phyloP scores from a whole-genome alignment of 2,329 filamentous ascomycete genomes.

The Cordyceps fumosorosea region DNA sequence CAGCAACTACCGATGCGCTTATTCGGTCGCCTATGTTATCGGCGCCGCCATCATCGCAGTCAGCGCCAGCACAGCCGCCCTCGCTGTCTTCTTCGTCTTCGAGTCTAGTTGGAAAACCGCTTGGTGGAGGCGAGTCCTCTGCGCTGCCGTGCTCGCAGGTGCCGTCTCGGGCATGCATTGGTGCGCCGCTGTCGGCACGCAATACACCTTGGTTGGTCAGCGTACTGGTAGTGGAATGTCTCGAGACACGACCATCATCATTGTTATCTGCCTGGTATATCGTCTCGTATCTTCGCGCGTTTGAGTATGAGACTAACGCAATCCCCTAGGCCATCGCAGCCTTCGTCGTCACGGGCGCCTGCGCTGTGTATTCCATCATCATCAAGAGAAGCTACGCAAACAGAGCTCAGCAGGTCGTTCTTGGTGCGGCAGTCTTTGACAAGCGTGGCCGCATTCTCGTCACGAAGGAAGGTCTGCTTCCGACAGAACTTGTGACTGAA shows the following conservation, averaged over 20 bases:
- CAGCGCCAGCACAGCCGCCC: slow-evolving; percentile 60
- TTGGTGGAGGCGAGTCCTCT: slow-evolving; percentile 67
- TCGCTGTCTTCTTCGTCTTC: slow-evolving; percentile 72
- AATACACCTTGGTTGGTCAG: slow-evolving; percentile 49
- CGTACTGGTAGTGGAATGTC: slow-evolving; percentile 36
- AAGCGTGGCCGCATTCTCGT: slow-evolving; percentile 60
- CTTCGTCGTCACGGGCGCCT: slow-evolving; percentile 51
- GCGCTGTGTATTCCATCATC: slow-evolving; percentile 47
- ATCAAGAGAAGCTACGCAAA: slow-evolving; percentile 47
- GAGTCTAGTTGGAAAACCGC: slow-evolving; percentile 69
- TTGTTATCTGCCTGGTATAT: slow-evolving; percentile 56
- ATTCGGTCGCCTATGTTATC: slow-evolving; percentile 52
- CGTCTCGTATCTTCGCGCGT: background rate
- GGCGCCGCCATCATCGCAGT: slow-evolving; percentile 68
- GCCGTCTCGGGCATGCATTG: slow-evolving; percentile 86
- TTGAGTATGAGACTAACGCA: background rate
- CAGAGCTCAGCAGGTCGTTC: slow-evolving; percentile 55
- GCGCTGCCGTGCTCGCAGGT: slow-evolving; percentile 60
- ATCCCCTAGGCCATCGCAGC: slow-evolving; percentile 39
- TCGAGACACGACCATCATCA: slow-evolving; percentile 61
- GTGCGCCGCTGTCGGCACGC: slow-evolving; percentile 66
- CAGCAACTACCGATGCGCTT: slow-evolving; percentile 64
- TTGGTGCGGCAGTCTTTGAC: slow-evolving; percentile 61
- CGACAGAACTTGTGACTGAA: slow-evolving; percentile 71
- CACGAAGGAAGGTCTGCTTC: slow-evolving; percentile 61